These are phyloP conservation scores for Pugionium cornutum DNA, from an alignment of 345 rosid genomes.

Conservation along the genomic window DNA sequence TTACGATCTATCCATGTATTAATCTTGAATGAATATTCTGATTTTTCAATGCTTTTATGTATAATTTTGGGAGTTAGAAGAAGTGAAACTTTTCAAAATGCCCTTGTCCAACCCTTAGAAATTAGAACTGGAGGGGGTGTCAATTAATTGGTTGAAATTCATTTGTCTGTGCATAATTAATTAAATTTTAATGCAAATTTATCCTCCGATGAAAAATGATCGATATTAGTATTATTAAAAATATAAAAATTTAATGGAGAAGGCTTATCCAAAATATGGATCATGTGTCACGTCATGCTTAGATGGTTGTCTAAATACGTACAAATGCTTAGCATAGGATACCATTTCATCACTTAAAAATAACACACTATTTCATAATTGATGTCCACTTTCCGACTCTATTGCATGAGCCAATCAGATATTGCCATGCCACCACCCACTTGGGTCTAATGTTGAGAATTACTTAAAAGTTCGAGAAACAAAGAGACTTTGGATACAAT, in stretches of 20 bases:
- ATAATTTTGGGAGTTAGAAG: slow-evolving; percentile 11
- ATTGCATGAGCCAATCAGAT: neutral
- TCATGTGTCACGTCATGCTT: slow-evolving; percentile 33
- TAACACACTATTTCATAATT: slow-evolving; percentile 26
- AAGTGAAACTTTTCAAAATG: slow-evolving; percentile 28
- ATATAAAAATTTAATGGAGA: neutral
- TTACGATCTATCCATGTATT: slow-evolving; percentile 31
- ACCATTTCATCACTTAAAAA: slow-evolving; percentile 34
- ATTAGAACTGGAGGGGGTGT: neutral
- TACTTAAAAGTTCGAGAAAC: too few relatives aligned
- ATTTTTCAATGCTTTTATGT: slow-evolving; percentile 11
- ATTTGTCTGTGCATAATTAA: neutral
- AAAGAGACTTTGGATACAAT: too few relatives aligned
- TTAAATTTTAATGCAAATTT: neutral
- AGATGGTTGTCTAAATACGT: slow-evolving; percentile 34
- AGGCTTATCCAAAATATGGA: slow-evolving; percentile 24
- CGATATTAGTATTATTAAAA: too few relatives aligned
- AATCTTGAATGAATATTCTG: slow-evolving; percentile 31
- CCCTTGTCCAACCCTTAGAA: neutral
- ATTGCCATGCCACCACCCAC: slow-evolving; percentile 25
- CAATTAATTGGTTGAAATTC: neutral
- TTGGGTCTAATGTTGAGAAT: slow-evolving; percentile 3
- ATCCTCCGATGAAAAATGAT: neutral
- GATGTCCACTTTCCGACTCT: slow-evolving; percentile 30
- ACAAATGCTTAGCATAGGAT: slow-evolving; percentile 42